Base-by-base conservation (phyloP, 192 early-diverging fungal genomes). In the Entomortierella parvispora region DNA sequence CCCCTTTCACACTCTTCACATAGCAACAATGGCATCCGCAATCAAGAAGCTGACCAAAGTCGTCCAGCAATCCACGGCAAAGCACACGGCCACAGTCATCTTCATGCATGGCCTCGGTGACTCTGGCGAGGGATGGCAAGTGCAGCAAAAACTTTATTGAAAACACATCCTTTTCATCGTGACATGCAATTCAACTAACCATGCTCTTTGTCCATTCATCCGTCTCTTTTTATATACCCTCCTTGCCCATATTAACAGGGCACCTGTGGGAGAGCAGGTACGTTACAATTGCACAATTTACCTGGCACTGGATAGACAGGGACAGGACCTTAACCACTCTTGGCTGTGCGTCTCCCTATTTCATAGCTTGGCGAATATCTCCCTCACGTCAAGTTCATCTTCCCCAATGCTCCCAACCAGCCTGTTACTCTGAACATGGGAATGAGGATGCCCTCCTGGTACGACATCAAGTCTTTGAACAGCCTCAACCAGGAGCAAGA, bases 381-480 rank as follows among this genome's bases (percentile, higher is more conserved):
- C 12, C 94, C 93, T 9, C 91, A 96, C 71, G 89, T 94, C 71
- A 97, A 99, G 83, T 97, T 90, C 68, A 80, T 99, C 28, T 86
- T 97, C 29, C 97, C 97, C 4, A 88, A 96, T 79, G 96, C 96
- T 22, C 90, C 90, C 11, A 59, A 64, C 43, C 80, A 82, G 60
- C 86, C 89, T 14, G 84, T 93, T 23, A 88, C 96, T 7, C 54
- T 97, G 61, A 99, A 98, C 80, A 69, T 77, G 32, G 96, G 96
- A 6, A 88, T 90, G 75, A 55, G 67, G 7, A 97, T 97, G 94
- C 97, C 95, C 8, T 89, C 85, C 18, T 97, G 95, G 96, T 97
- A 93, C 79, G 94, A 97, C 68, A 91, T 97, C 60, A 80, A 63
- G 51, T 65, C 76, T 10, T 78, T 93, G 31, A 65, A 85, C 37